Base-by-base conservation (phyloP, 2,329 filamentous ascomycete genomes). In the Trichoderma citrinoviride region DNA sequence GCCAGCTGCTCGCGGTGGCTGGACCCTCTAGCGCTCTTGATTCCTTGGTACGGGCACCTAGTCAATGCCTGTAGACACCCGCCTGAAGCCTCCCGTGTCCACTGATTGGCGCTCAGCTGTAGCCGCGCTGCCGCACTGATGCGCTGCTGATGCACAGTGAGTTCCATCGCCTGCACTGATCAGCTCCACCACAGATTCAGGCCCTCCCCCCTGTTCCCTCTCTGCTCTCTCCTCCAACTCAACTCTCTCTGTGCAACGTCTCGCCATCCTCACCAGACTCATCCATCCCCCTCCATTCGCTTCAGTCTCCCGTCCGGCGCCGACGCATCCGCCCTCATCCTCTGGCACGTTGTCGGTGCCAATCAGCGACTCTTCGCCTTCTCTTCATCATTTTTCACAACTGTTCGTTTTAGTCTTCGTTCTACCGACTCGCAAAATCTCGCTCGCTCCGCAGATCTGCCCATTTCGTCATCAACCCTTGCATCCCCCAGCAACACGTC, bases 401-500 rank as follows among this genome's bases (percentile, higher is more conserved):
- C 27, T 7, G 12, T 43, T 14, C 7, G 3, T 25, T 46, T 27
- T 33, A 37, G 21, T 37, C 17, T 44, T 43, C n/a, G 14, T 44
- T 50, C 47, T 14, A 5, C 43, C 55, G 46, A 21, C 54, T 37
- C 40, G 7, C 23, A 46, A 52, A 61, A 43, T 61, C 47, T 43
- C 47, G n/a, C 40, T 62, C 57, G 46, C 49, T 62, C 50, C 60
- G 40, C 60, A 54, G 49, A 62, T 62, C 60, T 54, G 27, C 49
- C 44, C 49, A 62, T 62, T 53, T 62, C 60, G 60, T 62, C 60
- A 62, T 62, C 49, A 49, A 44, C 19, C 49, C 49, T 49, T 54
- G 60, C 60, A 54, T 62, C 49, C 21, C 60, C 33, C 14, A 14
- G 12, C 33, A 37, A 37, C 33, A 37, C 33, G 33, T 37, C 33